Percentiles rank a stretch among this genome's conserved stretches.
Conservation (phyloP, 2,329 filamentous ascomycete genomes). For the Pleomassaria siparia region DNA sequence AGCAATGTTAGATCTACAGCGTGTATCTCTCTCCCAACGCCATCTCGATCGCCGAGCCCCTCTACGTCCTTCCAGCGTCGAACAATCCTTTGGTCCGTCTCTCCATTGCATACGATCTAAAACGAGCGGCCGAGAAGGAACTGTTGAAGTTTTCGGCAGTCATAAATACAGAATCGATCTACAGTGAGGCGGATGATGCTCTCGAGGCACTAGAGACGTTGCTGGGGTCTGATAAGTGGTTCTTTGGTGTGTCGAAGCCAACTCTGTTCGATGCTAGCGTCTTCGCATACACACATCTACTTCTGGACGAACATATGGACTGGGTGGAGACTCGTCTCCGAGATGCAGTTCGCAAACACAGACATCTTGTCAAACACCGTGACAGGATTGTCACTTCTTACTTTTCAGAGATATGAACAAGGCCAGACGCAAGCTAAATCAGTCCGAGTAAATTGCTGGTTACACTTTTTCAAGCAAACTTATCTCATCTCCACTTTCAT, state of each 20-base stretch:
- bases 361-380: slow-evolving; percentile 67
- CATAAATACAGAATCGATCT: slow-evolving; percentile 59
- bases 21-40: slow-evolving; percentile 80
- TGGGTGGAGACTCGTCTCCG: slow-evolving; percentile 67
- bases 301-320: slow-evolving; percentile 64
- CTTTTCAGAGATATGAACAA: slow-evolving; percentile 40
- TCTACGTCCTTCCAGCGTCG: slow-evolving; percentile 70
- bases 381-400: slow-evolving; percentile 58
- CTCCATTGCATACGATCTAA: slow-evolving; percentile 66
- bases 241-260: slow-evolving; percentile 61
- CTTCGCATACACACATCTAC: slow-evolving; percentile 84
- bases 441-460: no score
- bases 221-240: slow-evolving; percentile 61
- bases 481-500: background rate
- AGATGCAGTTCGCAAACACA: slow-evolving; percentile 58
- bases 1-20: slow-evolving; percentile 62
- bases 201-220: slow-evolving; percentile 63
- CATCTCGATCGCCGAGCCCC: slow-evolving; percentile 61
- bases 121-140: slow-evolving; percentile 71
- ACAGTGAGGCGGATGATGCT: slow-evolving; percentile 63
- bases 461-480: no score
- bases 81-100: slow-evolving; percentile 63
- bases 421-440: no score
- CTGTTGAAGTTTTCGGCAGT: slow-evolving; percentile 65
- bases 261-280: slow-evolving; percentile 83